Base-by-base conservation (phyloP, 805 yeast species). In the Metschnikowia amazonensis region DNA sequence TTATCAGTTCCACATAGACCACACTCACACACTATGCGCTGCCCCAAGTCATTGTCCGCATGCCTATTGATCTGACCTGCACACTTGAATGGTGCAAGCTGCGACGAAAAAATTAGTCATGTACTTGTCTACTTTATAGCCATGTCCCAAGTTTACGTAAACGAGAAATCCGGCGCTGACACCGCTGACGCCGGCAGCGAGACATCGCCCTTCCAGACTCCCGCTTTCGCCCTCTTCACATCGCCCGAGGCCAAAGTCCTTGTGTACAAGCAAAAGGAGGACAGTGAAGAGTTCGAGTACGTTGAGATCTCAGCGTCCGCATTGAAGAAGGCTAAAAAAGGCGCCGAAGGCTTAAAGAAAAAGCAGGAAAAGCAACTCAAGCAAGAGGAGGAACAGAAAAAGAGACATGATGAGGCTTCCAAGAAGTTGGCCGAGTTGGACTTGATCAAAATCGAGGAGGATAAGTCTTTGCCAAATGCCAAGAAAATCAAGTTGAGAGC, bases 301-400 rank as follows among this genome's bases (percentile, higher is more conserved):
- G 78, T 72, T 55, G 92, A 85, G 59, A 90, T 95, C 62, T 75
- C 89, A 14, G 89, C 96, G 4, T 82, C 95, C 43, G 97, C 96
- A 5, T 71, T 92, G 63, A 94, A 94, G 73, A 94, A 92, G 71
- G 97, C 98, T 58, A 88, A 87, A 68, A 94, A 94, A 67, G 97
- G 96, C 49, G 94, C 86, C 46, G 97, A 90, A 28, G 92, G 95
- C 4, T 72, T 94, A 52, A 88, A 80, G 69, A 92, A 90, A 73
- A 86, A 83, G 66, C 78, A 74, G 43, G 89, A 82, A 51, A 85
- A 84, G 70, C 80, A 79, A 38, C 75, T 80, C 57, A 75, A 76
- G 59, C 60, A 75, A 54, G 80, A 76, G 30, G 82, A 81, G 55
- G 80, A 79, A 58, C 84, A 79, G 36, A 84, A 82, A 40, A 84